A percentile compares a stretch with the other conserved stretches of the same genome.
Evolutionary conservation across 2,329 filamentous ascomycete genomes (phyloP).

Genomic region (Elsinoe ampelina): DNA sequence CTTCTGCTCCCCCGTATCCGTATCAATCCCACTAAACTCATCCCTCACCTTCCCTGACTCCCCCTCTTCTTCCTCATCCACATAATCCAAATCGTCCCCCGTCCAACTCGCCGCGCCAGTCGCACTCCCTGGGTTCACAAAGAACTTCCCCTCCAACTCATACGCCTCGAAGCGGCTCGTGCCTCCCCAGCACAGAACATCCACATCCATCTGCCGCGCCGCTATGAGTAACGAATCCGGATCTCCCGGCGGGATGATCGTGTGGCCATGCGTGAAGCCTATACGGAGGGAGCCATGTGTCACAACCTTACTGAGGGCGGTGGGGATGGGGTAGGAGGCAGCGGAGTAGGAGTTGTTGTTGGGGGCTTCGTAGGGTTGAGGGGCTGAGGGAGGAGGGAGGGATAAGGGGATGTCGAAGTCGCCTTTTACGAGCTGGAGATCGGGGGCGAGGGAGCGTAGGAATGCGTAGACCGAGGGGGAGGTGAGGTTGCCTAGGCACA

Average conservation of each 20-base stretch:
- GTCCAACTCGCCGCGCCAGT: constrained; percentile 56
- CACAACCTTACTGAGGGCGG: constrained; percentile 57
- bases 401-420: constrained; percentile 62
- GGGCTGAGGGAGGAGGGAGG: constrained; percentile 34
- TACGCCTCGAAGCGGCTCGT: constrained; percentile 63
- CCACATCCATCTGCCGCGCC: constrained; percentile 62
- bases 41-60: not conserved
- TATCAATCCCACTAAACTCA: constrained; percentile 13
- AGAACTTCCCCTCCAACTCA: constrained; percentile 63
- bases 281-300: constrained; percentile 60
- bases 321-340: constrained; percentile 25
- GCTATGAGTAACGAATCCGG: constrained; percentile 58
- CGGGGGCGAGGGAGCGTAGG: constrained; percentile 47
- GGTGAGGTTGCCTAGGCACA: constrained; percentile 51
- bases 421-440: constrained; percentile 61
- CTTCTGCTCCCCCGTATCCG: constrained; percentile 36
- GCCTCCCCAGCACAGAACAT: constrained; percentile 59
- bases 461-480: constrained; percentile 49
- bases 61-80: constrained; percentile 39
- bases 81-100: constrained; percentile 30
- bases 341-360: constrained; percentile 16
- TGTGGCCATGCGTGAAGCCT: constrained; percentile 62
- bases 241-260: constrained; percentile 60
- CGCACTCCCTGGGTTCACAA: constrained; percentile 59
- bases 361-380: constrained; percentile 16